phyloP scores from a whole-genome alignment of 306 rosid genomes.

The Fragaria vesca region DNA sequence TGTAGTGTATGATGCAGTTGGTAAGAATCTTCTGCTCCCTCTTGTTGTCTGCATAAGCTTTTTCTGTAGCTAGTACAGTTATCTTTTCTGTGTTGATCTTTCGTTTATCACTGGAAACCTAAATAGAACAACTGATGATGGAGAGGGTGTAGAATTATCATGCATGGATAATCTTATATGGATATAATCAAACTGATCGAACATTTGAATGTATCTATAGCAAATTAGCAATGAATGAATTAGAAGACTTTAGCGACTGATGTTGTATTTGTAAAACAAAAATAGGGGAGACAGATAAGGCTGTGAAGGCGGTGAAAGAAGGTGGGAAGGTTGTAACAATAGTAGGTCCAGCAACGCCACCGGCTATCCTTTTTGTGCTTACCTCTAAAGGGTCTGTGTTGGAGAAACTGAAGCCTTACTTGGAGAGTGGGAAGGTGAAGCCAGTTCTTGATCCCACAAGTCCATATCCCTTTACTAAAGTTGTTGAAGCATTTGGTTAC shows the following conservation, averaged over 20 bases:
- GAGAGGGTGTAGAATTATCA: not conserved
- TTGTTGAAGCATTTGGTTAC: conserved; percentile 53
- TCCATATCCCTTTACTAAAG: conserved; percentile 56
- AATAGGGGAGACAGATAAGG: conserved; percentile 51
- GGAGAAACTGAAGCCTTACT: conserved; percentile 57
- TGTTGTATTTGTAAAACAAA: not conserved
- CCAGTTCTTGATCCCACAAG: conserved; percentile 64
- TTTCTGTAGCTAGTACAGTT: not conserved
- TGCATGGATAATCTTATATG: not conserved
- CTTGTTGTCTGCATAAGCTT: not conserved
- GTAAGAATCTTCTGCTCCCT: conserved; percentile 29
- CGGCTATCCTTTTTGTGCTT: conserved; percentile 29
- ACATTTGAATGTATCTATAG: not conserved
- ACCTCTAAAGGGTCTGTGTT: conserved; percentile 45
- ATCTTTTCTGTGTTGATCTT: not conserved
- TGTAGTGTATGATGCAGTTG: conserved; percentile 62
- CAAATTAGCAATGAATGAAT: not conserved
- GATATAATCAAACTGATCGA: not conserved
- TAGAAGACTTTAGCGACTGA: not conserved
- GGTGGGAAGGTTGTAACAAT: conserved; percentile 64
- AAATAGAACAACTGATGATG: not conserved
- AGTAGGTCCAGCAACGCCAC: conserved; percentile 30
- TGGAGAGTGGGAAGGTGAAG: conserved; percentile 72
- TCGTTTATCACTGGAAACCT: not conserved
- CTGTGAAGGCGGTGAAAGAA: conserved; percentile 56